These are phyloP conservation scores for Candida sanyaensis DNA, from an alignment of 1,139 yeast genomes.

Conservation along the genomic window DNA sequence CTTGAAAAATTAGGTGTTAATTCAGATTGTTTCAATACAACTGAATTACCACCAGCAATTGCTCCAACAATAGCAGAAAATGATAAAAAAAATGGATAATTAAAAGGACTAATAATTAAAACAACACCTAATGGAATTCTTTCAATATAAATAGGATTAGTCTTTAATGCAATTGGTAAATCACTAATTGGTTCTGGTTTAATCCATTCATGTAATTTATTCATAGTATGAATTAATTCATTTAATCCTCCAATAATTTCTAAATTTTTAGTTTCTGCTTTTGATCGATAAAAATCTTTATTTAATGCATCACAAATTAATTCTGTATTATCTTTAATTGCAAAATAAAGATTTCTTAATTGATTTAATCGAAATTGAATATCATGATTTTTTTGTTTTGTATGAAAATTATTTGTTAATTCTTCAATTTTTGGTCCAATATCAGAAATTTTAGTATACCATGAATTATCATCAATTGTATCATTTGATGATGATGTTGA, in stretches of 20 bases:
- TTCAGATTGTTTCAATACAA: conserved; percentile 81
- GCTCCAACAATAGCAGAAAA: conserved; percentile 77
- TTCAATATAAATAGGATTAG: conserved; percentile 55
- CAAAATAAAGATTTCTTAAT: conserved; percentile 69
- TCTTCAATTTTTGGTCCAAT: conserved; percentile 50
- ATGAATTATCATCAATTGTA: conserved; percentile 7
- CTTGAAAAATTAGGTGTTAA: conserved; percentile 63
- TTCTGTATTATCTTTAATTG: conserved; percentile 60
- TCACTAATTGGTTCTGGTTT: conserved; percentile 51
- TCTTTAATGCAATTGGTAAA: conserved; percentile 46
- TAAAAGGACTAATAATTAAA: conserved; percentile 80
- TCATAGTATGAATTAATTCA: conserved; percentile 64
- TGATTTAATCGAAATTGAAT: conserved; percentile 61
- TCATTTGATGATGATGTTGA: conserved; percentile 3
- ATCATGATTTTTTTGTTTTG: conserved; percentile 51
- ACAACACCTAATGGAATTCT: conserved; percentile 77
- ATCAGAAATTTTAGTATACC: conserved; percentile 50
- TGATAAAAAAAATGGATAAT: conserved; percentile 74
- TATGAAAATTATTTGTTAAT: conserved; percentile 46
- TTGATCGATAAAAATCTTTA: conserved; percentile 66
- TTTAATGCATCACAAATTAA: conserved; percentile 58
- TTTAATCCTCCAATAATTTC: conserved; percentile 55
- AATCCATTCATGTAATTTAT: conserved; percentile 61
- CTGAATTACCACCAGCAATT: conserved; percentile 84
- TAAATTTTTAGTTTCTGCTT: conserved; percentile 57